Base-by-base conservation (phyloP, 768 basidiomycete genomes). In the Leccinum broughii region DNA sequence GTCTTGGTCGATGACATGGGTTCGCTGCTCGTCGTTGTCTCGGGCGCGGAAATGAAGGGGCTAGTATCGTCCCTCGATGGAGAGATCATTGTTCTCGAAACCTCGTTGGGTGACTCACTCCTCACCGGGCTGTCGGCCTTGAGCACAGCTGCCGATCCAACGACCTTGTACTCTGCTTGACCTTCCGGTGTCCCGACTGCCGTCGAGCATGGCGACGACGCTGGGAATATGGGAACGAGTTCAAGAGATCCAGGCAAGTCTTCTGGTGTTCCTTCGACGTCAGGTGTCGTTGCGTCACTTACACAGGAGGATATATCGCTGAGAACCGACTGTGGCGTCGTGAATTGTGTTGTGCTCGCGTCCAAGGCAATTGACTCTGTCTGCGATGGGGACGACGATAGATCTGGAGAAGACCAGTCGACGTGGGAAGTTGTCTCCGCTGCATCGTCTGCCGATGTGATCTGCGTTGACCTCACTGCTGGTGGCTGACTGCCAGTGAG, bases 351-450 rank as follows among this genome's bases (percentile, higher is more conserved):
- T 7, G 28, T 22, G 15, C 34, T 55, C 2, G 26, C 20, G 14
- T 20, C n/a, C 20, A 50, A 26, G 13, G 53, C 48, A 3, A 56
- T 32, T 1, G 35, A 52, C 63, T 51, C 52, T 10, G 34, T 58
- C 28, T 51, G 67, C 0, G 63, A 68, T 4, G 49, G 63, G 41
- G 51, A 59, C 0, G 56, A 62, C 17, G 55, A 53, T 8, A 59
- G 34, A 22, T 49, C 28, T 9, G 66, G 46, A 10, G 51, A 54
- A 0, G 56, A 49, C 30, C 44, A 32, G 11, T 34, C n/a, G 8
- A 32, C 15, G 20, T 34, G 24, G 51, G 15, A 34, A n/a, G 32
- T 14, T 28, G 30, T 30, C 26, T 32, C 26, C 10, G 17, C 17
- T 17, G 24, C 14, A 26, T 50, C 24, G 49, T 50, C 44, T 20